Base-by-base conservation (phyloP, 208 protist species). In the Crithidia mellificae region DNA sequence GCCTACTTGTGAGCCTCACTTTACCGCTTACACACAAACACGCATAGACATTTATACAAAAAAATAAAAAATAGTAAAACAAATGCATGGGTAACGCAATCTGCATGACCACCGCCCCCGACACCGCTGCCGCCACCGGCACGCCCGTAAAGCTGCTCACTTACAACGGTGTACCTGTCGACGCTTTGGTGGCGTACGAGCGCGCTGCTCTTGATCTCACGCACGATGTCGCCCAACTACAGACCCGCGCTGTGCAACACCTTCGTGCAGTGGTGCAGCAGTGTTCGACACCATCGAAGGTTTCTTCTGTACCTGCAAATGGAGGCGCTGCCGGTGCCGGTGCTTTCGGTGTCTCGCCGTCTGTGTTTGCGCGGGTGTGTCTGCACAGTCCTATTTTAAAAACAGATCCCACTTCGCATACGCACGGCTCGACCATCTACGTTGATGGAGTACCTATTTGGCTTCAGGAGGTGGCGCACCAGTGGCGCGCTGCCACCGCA, bases 391-490 rank as follows among this genome's bases (percentile, higher is more conserved):
- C 41, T 17, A 5, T 15, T 17, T 46, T 46, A 7, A n/a, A 27
- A 2, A 34, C 49, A 30, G 11, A 30, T 32, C 50, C 12, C 50
- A 36, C 2, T 27, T 6, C 29, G 5, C 50, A 19, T 38, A 27
- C 29, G 6, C 17, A 46, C 41, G n/a, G 36, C 8, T 22, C 2
- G 6, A 1, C 14, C 6, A 67, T 49, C 25, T 86, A 84, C 61
- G 55, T 61, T 8, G 72, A 74, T 2, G 66, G 73, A 6, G 75
- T 90, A 20, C 84, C 84, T 7, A n/a, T 90, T 32, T 55, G 79
- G 47, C 52, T 90, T 55, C 84, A 90, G 29, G 84, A 90, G 27
- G 44, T 86, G 2, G 78, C 70, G 7, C 77, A 65, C 34, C 62
- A 55, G 36, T 90, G 84, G 80, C 57, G 65, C 46, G 24, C 32